These are phyloP conservation scores for Solioccasus polychromus DNA, from an alignment of 768 basidiomycete species.

Conservation along the genomic window DNA sequence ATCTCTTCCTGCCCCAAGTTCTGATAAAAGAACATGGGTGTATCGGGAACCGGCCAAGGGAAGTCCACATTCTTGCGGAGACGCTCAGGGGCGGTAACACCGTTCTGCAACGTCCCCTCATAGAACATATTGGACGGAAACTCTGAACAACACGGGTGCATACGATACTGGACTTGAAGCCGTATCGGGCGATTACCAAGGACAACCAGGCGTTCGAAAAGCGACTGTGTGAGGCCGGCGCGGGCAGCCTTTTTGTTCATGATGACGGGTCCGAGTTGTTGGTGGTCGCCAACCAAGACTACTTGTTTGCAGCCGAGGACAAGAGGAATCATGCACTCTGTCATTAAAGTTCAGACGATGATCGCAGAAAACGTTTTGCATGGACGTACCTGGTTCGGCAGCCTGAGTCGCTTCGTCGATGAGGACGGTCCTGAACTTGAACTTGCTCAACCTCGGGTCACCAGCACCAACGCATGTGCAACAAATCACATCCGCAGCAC, in stretches of 20 bases:
- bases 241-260: conserved; percentile 99
- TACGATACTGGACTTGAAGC: conserved; percentile 98
- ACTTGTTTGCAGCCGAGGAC: conserved; percentile 98
- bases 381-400: conserved; percentile 80
- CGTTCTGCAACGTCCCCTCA: conserved; percentile 97
- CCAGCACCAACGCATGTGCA: conserved; percentile 98
- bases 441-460: conserved; percentile 91
- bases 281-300: conserved; percentile 96
- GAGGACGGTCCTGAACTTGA: conserved; percentile 97
- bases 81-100: conserved; percentile 97
- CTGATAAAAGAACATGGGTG: conserved; percentile 99
- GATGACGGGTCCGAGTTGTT: conserved; percentile 96
- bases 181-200: conserved; percentile 96
- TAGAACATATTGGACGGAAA: conserved; percentile 99
- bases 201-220: conserved; percentile 95
- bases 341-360: conserved; percentile 9
- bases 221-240: conserved; percentile 96
- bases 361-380: not conserved
- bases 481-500: conserved; percentile 96
- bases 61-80: conserved; percentile 98
- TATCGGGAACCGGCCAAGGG: conserved; percentile 96
- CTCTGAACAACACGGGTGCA: conserved; percentile 99
- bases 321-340: conserved; percentile 99
- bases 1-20: conserved; percentile 99
- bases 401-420: conserved; percentile 99